A percentile compares a stretch with the other conserved stretches of the same genome.
Conservation (phyloP, 1,139 yeast genomes). For the Diutina mesorugosa region DNA sequence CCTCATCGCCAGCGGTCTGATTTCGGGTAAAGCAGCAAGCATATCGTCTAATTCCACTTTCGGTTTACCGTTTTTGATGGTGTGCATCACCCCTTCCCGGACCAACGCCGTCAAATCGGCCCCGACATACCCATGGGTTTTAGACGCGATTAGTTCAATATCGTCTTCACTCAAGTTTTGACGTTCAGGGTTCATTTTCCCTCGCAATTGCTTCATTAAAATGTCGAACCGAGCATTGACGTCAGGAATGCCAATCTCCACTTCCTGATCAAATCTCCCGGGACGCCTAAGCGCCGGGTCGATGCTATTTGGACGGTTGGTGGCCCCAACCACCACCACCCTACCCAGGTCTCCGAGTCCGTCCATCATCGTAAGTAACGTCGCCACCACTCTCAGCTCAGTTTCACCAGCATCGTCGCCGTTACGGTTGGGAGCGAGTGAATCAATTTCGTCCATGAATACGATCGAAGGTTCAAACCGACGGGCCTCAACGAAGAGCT, state of each 20-base stretch:
- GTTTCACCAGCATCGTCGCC: constrained; percentile 84
- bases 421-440: constrained; percentile 71
- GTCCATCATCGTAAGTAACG: constrained; percentile 80
- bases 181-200: constrained; percentile 42
- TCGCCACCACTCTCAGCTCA: constrained; percentile 82
- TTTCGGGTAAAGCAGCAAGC: constrained; percentile 54
- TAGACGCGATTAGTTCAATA: constrained; percentile 45
- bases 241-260: constrained; percentile 71
- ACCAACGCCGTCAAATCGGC: constrained; percentile 85
- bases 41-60: constrained; percentile 38
- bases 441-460: constrained; percentile 86
- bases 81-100: constrained; percentile 78
- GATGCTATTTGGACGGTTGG: constrained; percentile 65
- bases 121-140: constrained; percentile 64
- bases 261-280: constrained; percentile 84
- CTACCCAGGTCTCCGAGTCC: constrained; percentile 64
- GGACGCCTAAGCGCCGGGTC: constrained; percentile 44
- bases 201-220: constrained; percentile 41
- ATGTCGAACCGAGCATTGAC: constrained; percentile 54
- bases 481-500: constrained; percentile 73
- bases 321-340: constrained; percentile 71
- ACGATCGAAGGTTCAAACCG: constrained; percentile 77
- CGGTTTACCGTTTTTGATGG: constrained; percentile 48
- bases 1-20: constrained; percentile 94
- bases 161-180: constrained; percentile 41